Evolutionary conservation across 73 alveolate genomes (phyloP), one percentile per base, ranked within the genome.

Genomic region (Paramecium pentaurelia): DNA sequence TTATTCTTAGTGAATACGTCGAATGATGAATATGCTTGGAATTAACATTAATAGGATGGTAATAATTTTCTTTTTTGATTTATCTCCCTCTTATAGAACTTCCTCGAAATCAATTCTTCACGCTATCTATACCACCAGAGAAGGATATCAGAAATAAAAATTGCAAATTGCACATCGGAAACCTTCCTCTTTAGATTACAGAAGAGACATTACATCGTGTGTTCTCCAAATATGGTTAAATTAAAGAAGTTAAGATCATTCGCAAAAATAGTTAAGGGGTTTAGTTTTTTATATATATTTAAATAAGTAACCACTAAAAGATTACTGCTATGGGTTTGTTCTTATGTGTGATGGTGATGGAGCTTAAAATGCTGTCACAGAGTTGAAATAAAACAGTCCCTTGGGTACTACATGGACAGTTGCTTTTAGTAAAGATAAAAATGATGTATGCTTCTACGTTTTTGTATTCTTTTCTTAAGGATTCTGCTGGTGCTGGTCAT

Each of bases 281-380:
- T 80, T 25, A 54, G 71, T 44, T 18, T 44, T 45, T 27, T 20
- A 80, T 80, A 45, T 75, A 80, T 44, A 32, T 40, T 80, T 44
- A 80, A 38, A 25, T 45, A 42, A 80, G 91, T 80, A 80, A 80
- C 91, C 91, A 42, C 75, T 80, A n/a, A 80, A 80, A 80, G 91
- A 80, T 49, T 80, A 80, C 58, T 80, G 91, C 91, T 80, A 80
- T 80, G 91, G 91, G 45, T 80, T 80, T 49, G 91, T 80, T 80
- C 91, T 80, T 80, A 80, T 80, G 91, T 42, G 58, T n/a, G 91
- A 80, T 27, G 91, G 91, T 45, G 91, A 80, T 25, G 91, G 91
- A 14, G 91, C 91, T 44, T 47, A 32, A 25, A 80, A 47, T 80
- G 91, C 91, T 80, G 91, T 80, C 91, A 80, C 71, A 45, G 91